Evolutionary conservation across 805 yeast species (phyloP), one percentile per base, ranked within the genome.

Genomic region (Wickerhamomyces bisporus): DNA sequence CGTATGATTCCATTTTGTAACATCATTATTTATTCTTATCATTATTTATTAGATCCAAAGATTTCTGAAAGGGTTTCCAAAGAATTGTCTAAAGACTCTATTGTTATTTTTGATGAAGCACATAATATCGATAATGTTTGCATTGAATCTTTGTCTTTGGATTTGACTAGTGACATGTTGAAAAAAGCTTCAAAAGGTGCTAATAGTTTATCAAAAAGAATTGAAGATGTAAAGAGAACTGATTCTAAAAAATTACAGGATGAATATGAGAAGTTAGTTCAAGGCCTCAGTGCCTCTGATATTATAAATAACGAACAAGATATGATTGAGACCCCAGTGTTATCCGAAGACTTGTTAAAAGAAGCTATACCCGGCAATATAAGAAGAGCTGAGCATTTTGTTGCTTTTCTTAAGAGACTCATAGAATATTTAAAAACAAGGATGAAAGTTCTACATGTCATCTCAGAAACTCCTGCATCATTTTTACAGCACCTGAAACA

Each of bases 101-200:
- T 93, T 42, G 84, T 93, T 44, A 94, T 93, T 28, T 93, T 93
- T 57, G 99, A 93, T 65, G 99, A 93, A 66, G 98, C 98, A 34
- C 99, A 93, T 61, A 93, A 93, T 64, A 93, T 93, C 40, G 98
- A 93, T 70, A 93, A 93, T 69, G 99, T 93, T 40, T 93, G 99
- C 66, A 93, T 93, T 41, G 99, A 93, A 61, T 86, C 98, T 0
- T 62, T 93, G 30, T 86, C 96, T 6, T 71, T 93, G 34, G 98
- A 93, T 57, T 65, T 93, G 46, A 93, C 97, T 0, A 95, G 88
- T 50, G 97, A 91, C 48, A 77, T 87, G 8, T 63, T 93, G 43
- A 81, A 88, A 52, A 70, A 79, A 48, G 98, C 98, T 0, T 73
- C 95, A 1, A 73, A 81, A 47, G 98, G 98, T 47, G 95, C 96